Conservation (phyloP, 1,284 basidiomycete genomes). For the Malassezia nana region DNA sequence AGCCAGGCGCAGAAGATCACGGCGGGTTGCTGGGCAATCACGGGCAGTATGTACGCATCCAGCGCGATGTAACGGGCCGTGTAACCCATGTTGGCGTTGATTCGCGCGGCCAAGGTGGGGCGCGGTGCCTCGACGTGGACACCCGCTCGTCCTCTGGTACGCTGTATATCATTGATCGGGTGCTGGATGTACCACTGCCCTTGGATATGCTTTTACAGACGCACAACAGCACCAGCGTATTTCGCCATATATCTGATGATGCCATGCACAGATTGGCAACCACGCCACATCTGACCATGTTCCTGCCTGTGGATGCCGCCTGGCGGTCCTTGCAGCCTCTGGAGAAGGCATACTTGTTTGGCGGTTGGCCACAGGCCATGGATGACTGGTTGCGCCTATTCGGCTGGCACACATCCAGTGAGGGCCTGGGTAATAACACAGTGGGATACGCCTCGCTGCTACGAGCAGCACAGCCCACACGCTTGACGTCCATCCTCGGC, state of each 20-base stretch:
- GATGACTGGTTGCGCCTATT: constrained; percentile 38
- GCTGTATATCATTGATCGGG: constrained; percentile 63
- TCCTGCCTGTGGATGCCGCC: constrained; percentile 74
- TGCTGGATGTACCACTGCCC: constrained; percentile 66
- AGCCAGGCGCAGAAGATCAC: constrained; percentile 40
- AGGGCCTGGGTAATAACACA: constrained; percentile 29
- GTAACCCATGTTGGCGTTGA: constrained; percentile 48
- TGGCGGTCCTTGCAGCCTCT: constrained; percentile 53
- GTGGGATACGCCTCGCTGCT: constrained; percentile 28
- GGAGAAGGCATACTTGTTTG: constrained; percentile 32
- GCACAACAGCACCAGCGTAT: not conserved
- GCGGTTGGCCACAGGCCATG: constrained; percentile 24
- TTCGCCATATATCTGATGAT: constrained; percentile 32
- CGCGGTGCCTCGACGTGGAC: constrained; percentile 47
- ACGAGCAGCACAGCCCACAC: not conserved
- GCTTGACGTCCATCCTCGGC: constrained; percentile 34
- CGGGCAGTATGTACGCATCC: constrained; percentile 66
- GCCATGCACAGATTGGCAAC: constrained; percentile 27
- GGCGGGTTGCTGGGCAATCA: constrained; percentile 67
- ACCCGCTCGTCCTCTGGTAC: constrained; percentile 57
- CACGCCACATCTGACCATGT: constrained; percentile 67
- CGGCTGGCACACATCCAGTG: constrained; percentile 40
- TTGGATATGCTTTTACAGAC: constrained; percentile 55
- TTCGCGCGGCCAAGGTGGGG: constrained; percentile 61
- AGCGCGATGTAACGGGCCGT: constrained; percentile 18